Evolutionary conservation across 495 filamentous ascomycete genomes (phyloP), one percentile per base, ranked within the genome.

Genomic region (Trichoderma asperelloides): DNA sequence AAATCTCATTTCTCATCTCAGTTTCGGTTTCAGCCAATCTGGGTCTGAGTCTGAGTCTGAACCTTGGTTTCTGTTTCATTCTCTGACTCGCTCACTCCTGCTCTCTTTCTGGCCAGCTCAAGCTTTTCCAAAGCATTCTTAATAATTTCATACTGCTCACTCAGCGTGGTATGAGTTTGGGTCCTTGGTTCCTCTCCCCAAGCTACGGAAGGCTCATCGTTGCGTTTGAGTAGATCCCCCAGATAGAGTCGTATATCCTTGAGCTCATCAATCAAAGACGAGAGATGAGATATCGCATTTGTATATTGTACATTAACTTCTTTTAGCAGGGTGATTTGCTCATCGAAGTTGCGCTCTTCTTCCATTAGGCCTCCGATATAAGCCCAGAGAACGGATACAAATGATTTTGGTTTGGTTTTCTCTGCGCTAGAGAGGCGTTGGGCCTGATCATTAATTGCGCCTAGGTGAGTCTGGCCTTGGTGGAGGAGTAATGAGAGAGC

Each of bases 71-170:
- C 47, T 6, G 9, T 21, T n/a, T 25, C 18, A 21, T 1, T 8
- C 18, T 86, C 74, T 64, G 80, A 74, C 65, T 89, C 84, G 64
- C 83, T 77, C 80, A 89, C 87, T 23, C 84, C 67, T n/a, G 78
- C 81, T 64, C 83, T 78, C 11, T 83, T 82, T 65, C 82, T 80
- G 37, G 83, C 84, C 51, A 72, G 68, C 69, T 89, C 86, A 51
- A 92, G 71, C 69, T 89, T 80, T 70, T 91, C 85, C 3, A 91
- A 81, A 0, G 87, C 88, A 21, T 81, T 75, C 65, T 88, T 80
- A 57, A 92, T 89, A 68, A 82, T 87, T 69, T 90, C 86, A 62
- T 91, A 84, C 72, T 92, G 88, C 68, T 89, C 84, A 45, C 79
- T 81, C 8, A 92, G 73, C 65, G 89, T 88, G 39, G 90, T 77